Evolutionary conservation across 352 stramenopile species (phyloP).

Genomic region (Phytophthora podocarpi): DNA sequence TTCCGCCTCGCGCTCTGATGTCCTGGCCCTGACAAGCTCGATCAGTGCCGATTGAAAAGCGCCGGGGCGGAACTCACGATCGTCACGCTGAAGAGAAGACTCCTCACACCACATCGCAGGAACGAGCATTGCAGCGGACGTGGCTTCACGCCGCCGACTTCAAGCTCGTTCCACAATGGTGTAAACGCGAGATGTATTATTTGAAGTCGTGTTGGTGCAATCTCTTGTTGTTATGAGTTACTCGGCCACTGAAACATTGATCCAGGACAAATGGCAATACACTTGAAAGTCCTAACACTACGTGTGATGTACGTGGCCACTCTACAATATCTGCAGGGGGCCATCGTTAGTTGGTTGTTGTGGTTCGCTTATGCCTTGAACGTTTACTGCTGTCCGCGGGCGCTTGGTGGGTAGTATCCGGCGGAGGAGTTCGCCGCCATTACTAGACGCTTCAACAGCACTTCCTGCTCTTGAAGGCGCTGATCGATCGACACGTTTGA

Average conservation of each 20-base stretch:
- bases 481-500: conserved; percentile 38
- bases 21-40: conserved; percentile 16
- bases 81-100: not conserved
- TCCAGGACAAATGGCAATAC: conserved; percentile 30
- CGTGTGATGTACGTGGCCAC: conserved; percentile 34
- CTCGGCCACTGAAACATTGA: conserved; percentile 24
- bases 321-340: conserved; percentile 2
- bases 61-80: conserved; percentile 18
- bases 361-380: conserved; percentile 12
- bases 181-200: not conserved
- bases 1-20: not conserved
- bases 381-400: conserved; percentile 22
- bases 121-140: conserved; percentile 10
- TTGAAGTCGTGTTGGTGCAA: not conserved
- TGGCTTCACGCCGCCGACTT: conserved; percentile 5
- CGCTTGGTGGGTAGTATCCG: conserved; percentile 33
- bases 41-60: not conserved
- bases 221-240: conserved; percentile 6
- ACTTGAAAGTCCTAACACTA: conserved; percentile 32
- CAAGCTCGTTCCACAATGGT: not conserved
- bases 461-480: conserved; percentile 43
- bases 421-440: conserved; percentile 41
- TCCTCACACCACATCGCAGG: too few species aligned
- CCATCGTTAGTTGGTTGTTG: conserved; percentile 35
- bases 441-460: conserved; percentile 36